Evolutionary conservation across 1,139 yeast species (phyloP).

Genomic region (Hansenula sp.): DNA sequence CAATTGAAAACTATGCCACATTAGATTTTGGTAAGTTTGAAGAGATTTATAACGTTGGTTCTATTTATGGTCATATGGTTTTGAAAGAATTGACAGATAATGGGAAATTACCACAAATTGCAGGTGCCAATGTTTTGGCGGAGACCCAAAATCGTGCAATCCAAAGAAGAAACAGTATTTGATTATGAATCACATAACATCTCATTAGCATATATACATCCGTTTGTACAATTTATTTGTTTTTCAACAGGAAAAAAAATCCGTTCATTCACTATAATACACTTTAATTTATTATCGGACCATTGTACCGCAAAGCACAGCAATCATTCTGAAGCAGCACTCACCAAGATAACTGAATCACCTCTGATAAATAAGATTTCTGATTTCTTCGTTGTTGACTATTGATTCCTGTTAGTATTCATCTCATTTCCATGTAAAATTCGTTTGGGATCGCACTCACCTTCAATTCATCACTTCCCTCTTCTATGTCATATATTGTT

Average conservation of each 20-base stretch:
- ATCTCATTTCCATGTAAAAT: too few species aligned
- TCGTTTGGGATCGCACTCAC: too few species aligned
- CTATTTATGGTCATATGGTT: slow-evolving; percentile 62
- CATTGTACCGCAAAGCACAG: too few species aligned
- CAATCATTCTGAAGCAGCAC: slow-evolving; percentile 35
- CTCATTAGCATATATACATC: not conserved
- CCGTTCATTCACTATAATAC: slow-evolving; percentile 1
- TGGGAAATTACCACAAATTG: slow-evolving; percentile 58
- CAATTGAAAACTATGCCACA: slow-evolving; percentile 88
- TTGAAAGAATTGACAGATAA: slow-evolving; percentile 50
- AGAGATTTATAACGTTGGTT: slow-evolving; percentile 81
- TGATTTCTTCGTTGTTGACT: slow-evolving; percentile 56
- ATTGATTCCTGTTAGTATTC: slow-evolving; percentile 8
- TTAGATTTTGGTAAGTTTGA: slow-evolving; percentile 90
- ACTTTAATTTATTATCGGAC: not conserved
- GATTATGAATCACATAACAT: slow-evolving; percentile 25
- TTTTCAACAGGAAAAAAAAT: not conserved
- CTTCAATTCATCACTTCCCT: slow-evolving; percentile 39
- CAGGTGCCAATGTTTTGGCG: slow-evolving; percentile 40
- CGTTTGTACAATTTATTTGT: not conserved
- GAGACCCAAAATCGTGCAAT: slow-evolving; percentile 26
- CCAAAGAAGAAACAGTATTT: slow-evolving; percentile 62
- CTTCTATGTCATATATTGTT: slow-evolving; percentile 60
- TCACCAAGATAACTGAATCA: slow-evolving; percentile 83
- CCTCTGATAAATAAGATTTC: slow-evolving; percentile 97